Evolutionary conservation across 2,329 filamentous ascomycete genomes (phyloP).

Genomic region (Aspergillus piperis): DNA sequence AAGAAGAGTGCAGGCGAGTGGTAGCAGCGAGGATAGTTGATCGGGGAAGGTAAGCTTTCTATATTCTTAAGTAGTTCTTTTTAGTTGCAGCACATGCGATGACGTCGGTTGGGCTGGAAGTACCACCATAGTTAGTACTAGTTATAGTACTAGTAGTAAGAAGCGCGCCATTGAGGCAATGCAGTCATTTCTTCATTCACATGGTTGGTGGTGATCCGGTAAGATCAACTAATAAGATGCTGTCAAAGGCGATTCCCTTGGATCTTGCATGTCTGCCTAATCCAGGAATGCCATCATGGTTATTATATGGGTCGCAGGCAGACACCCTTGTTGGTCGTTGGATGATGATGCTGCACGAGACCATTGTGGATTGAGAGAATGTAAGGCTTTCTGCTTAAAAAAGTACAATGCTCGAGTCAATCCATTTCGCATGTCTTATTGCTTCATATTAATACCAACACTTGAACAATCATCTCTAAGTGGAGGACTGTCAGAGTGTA

Average conservation of each 20-base stretch:
- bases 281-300: background rate
- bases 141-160: background rate
- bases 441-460: background rate
- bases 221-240: background rate
- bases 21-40: background rate
- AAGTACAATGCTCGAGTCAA: background rate
- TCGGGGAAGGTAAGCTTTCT: background rate
- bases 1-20: background rate
- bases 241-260: background rate
- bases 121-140: background rate
- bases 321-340: background rate
- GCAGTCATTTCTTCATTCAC: background rate
- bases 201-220: background rate
- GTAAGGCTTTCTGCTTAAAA: background rate
- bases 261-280: slow-evolving; percentile 3
- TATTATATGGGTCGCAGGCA: background rate
- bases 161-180: background rate
- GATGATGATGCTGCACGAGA: background rate
- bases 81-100: slow-evolving; percentile 3
- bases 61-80: background rate
- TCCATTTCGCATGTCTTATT: background rate
- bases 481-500: background rate
- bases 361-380: background rate
- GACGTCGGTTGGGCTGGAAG: slow-evolving; percentile 7
- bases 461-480: background rate